Conservation (phyloP, 2,329 filamentous ascomycete species). For the Ramularia collo-cygni region DNA sequence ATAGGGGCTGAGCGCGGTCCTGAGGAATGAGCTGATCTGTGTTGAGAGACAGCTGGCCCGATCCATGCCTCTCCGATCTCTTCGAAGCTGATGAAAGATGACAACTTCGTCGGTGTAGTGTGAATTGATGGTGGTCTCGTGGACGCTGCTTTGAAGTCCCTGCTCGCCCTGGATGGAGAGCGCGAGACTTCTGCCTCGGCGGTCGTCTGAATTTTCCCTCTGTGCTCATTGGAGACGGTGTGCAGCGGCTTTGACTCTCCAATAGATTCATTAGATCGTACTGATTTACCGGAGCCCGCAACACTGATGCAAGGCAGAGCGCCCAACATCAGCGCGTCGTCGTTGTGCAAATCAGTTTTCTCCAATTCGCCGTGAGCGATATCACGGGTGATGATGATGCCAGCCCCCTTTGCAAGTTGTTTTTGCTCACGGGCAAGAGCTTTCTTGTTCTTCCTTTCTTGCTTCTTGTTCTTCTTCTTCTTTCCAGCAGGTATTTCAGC, state of each 20-base stretch:
- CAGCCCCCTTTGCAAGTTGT: neutral
- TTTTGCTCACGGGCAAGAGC: no score
- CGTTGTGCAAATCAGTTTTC: slow-evolving; percentile 6
- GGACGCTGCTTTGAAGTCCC: slow-evolving; percentile 2
- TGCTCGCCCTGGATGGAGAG: slow-evolving; percentile 3
- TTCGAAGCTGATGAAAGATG: neutral
- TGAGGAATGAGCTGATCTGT: neutral
- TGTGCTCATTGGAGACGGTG: slow-evolving; percentile 2
- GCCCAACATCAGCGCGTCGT: slow-evolving; percentile 21
- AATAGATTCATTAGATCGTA: no score
- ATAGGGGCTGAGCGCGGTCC: neutral
- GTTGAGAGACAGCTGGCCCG: no score
- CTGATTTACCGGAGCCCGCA: neutral
- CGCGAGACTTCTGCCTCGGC: slow-evolving; percentile 8
- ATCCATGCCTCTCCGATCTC: slow-evolving; percentile 1
- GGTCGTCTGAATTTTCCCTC: slow-evolving; percentile 5
- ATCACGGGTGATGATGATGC: no score
- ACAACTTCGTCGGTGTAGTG: neutral
- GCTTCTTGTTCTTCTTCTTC: slow-evolving; percentile 4
- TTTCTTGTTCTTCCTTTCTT: neutral
- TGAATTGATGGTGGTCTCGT: neutral
- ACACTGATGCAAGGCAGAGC: slow-evolving; percentile 9
- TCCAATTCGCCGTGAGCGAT: neutral
- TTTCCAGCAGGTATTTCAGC: slow-evolving; percentile 1
- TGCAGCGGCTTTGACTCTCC: neutral